Conservation (phyloP, 805 yeast species). For the Ogataea saltuana region DNA sequence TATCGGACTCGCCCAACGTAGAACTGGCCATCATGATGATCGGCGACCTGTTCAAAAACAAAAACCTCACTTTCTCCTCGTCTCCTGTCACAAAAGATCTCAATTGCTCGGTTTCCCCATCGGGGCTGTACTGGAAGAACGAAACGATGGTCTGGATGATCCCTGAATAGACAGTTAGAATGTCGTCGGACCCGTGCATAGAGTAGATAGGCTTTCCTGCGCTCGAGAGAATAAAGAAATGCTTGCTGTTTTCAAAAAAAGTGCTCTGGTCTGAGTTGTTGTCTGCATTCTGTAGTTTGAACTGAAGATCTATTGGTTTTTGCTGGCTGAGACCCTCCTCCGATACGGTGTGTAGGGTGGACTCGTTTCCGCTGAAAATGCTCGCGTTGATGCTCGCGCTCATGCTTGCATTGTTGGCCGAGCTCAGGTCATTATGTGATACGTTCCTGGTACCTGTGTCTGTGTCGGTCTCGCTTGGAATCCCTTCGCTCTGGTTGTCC, state of each 20-base stretch:
- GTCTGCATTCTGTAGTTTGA: constrained; percentile 30
- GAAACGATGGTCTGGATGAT: constrained; percentile 77
- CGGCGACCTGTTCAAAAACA: constrained; percentile 64
- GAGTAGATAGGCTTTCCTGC: constrained; percentile 92
- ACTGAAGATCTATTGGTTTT: constrained; percentile 25
- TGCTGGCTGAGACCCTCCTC: constrained; percentile 5
- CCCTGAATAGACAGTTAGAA: constrained; percentile 72
- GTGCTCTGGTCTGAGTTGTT: constrained; percentile 27
- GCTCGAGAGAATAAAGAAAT: constrained; percentile 72
- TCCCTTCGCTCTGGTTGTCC: constrained; percentile 1
- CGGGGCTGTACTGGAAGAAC: constrained; percentile 53
- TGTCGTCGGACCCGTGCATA: constrained; percentile 68
- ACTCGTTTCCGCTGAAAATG: constrained; percentile 23
- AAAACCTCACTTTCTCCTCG: constrained; percentile 49
- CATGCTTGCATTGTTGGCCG: constrained; percentile 14
- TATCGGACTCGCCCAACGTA: constrained; percentile 50
- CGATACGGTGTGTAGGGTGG: constrained; percentile 13
- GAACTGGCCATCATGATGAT: constrained; percentile 73
- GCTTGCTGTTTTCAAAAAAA: constrained; percentile 51
- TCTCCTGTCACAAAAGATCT: constrained; percentile 52
- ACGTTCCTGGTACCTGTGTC: no score
- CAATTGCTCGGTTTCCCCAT: constrained; percentile 38
- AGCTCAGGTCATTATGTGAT: constrained; percentile 1
- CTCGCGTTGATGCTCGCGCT: constrained; percentile 27
- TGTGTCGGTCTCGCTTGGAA: no score